Conservation (phyloP, 495 filamentous ascomycete species). For the Thozetella sp. region DNA sequence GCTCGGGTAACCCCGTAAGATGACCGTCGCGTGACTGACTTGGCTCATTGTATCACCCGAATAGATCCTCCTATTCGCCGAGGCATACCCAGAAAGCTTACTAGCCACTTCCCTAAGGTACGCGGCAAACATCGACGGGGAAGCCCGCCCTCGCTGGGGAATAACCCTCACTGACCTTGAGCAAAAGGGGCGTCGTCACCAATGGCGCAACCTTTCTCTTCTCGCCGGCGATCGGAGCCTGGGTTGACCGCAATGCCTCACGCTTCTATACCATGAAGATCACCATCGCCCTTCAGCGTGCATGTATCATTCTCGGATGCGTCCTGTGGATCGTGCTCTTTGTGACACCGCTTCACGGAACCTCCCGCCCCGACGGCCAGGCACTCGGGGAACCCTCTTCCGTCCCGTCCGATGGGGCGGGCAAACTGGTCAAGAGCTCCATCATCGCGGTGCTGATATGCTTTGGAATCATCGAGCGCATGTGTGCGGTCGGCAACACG, state of each 20-base stretch:
- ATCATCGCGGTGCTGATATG: constrained; percentile 41
- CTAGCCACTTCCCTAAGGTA: constrained; percentile 37
- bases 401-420: no score
- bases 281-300: constrained; percentile 38
- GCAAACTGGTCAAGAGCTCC: constrained; percentile 12
- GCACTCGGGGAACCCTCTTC: no score
- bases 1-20: background rate
- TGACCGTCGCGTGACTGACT: background rate
- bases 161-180: constrained; percentile 10
- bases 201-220: constrained; percentile 35
- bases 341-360: constrained; percentile 10
- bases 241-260: constrained; percentile 36
- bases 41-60: no score
- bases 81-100: constrained; percentile 52
- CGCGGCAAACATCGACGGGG: background rate
- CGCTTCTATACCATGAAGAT: constrained; percentile 27
- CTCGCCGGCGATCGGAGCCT: constrained; percentile 38
- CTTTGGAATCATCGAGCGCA: constrained; percentile 54
- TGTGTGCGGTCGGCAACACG: constrained; percentile 50
- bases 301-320: constrained; percentile 41
- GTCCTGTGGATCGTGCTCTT: constrained; percentile 39
- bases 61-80: constrained; percentile 57
- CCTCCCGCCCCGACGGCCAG: no score
- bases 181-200: constrained; percentile 30
- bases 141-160: background rate